Base-by-base conservation (phyloP, 306 rosid genomes). In the Castanopsis chinensis region DNA sequence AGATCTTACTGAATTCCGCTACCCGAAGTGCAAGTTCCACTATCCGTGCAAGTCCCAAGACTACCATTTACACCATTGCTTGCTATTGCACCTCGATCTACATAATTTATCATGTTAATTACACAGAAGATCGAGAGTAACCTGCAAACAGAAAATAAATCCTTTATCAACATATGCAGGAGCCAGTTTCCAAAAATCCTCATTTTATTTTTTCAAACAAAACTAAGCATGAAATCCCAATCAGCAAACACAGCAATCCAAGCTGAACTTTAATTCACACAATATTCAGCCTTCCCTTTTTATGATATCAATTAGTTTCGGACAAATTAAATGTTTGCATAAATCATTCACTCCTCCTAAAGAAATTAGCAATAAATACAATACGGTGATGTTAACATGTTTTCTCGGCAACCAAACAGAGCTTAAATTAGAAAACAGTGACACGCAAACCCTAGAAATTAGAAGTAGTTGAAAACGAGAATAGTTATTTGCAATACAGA, bases 21-120 rank as follows among this genome's bases (percentile, higher is more conserved):
- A 45, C 84, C 97, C 14, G 89, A 71, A n/a, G 87, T 85, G 79
- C 98, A 94, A 81, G 85, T 84, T 67, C 98, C 98, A 74, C 89
- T 79, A 8, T 87, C 85, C 6, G 89, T 82, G 80, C 98, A 94
- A 79, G 87, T 84, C 10, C 65, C 82, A 65, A 84, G 88, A 51
- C 82, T 89, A 49, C 97, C 98, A 82, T 94, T 92, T 1, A 94
- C 97, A 71, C 98, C 98, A 63, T 94, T 94, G 84, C 98, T 94
- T 2, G 93, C 97, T 74, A 92, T 94, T 25, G 91, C 93, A 82
- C 97, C 98, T 64, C 97, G 94, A 80, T 92, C 97, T 80, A 92
- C 87, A 71, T 94, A 94, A 85, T 91, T 92, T 23, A 94, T 5
- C 90, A 84, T 18, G 74, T 92, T 92, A 81, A 94, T 85, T 45